Conservation (phyloP, 2,329 filamentous ascomycete genomes). For the Phialophora macrospora region DNA sequence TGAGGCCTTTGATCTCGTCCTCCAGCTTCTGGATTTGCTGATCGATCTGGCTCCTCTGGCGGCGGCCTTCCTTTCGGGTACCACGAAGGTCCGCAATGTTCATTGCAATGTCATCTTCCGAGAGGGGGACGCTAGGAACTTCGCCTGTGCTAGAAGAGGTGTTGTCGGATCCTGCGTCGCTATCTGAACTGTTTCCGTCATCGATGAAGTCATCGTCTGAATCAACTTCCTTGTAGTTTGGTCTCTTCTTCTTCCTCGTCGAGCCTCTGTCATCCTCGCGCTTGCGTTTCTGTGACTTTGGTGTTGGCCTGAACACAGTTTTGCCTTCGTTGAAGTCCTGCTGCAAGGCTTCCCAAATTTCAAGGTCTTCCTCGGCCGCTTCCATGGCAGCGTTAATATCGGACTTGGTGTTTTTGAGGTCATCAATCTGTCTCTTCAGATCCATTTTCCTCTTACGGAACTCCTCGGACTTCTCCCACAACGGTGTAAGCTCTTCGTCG, state of each 20-base stretch:
- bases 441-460: slow-evolving; percentile 18
- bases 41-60: neutral
- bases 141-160: neutral
- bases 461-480: slow-evolving; percentile 34
- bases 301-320: neutral
- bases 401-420: neutral
- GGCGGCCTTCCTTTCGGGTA: neutral
- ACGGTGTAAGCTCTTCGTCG: slow-evolving; percentile 43
- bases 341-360: slow-evolving; percentile 4
- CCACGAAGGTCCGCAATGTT: slow-evolving; percentile 3
- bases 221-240: neutral
- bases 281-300: slow-evolving; percentile 8
- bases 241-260: neutral
- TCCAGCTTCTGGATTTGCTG: neutral
- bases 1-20: slow-evolving; percentile 38
- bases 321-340: slow-evolving; percentile 3
- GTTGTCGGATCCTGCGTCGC: neutral
- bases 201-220: slow-evolving; percentile 3
- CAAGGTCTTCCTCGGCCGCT: neutral
- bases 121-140: neutral
- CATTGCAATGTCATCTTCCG: slow-evolving; percentile 7
- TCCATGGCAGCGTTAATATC: slow-evolving; percentile 1
- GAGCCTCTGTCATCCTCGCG: neutral
- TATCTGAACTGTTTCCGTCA: neutral
- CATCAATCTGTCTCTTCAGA: neutral